Base-by-base conservation (phyloP, 495 filamentous ascomycete species). In the Annulohypoxylon nitens region DNA sequence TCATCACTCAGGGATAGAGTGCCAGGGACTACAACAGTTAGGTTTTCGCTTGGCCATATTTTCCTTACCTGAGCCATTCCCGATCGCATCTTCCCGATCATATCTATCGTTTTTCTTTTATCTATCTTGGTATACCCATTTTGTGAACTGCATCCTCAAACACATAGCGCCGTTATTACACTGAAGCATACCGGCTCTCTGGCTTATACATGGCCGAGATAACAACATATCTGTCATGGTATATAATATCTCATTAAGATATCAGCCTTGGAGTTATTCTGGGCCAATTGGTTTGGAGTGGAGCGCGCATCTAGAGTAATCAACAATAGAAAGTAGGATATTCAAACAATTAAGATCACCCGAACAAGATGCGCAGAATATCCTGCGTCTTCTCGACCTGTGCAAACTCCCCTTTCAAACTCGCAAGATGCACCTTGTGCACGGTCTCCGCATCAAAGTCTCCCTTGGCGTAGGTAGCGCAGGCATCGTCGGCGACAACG, bases 331-430 rank as follows among this genome's bases (percentile, higher is more conserved):
- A 57, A 57, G 4, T 20, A 11, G 53, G n/a, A 11, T 37, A 11
- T 37, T n/a, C 20, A 33, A 57, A 9, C 16, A 30, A 30, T 30
- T 68, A 50, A 50, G 30, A 65, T 41, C 54, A 57, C 37, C 62
- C 62, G 55, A 66, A 71, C 20, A 65, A 43, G 14, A 23, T 18
- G 34, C 45, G 39, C 3, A 79, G 34, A 10, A 85, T 79, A 60
- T 82, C 80, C 36, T 80, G 78, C 11, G 85, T 84, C 2, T 65
- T 48, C 48, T 79, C 43, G 14, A 85, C 80, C 63, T 83, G 81
- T 1, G 80, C 82, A 79, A 86, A 87, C 74, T 87, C 86, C 6
- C 76, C 82, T 36, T 84, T 79, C 63, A 87, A 75, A 66, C 83
- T 87, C 30, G 81, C 85, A 55, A 86, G 73, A 14, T 82, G 82